These are phyloP conservation scores for Aureobasidium melanogenum DNA, from an alignment of 2,329 filamentous ascomycete species.

Conservation along the genomic window DNA sequence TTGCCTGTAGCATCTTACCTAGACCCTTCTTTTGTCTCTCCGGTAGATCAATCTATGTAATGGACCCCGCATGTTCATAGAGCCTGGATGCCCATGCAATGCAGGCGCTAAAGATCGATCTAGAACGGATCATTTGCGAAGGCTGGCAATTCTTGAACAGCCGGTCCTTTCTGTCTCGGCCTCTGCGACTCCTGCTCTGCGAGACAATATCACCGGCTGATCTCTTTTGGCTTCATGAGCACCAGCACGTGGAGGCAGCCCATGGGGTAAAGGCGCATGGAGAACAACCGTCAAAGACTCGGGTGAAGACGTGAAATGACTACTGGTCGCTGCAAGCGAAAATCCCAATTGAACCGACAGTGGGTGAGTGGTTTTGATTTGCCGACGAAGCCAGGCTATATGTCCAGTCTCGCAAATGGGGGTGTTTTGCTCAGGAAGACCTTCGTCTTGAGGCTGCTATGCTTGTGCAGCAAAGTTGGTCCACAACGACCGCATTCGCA, in stretches of 20 bases:
- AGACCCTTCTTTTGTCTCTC: background rate
- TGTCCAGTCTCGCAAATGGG: background rate
- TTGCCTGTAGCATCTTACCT: slow-evolving; percentile 1
- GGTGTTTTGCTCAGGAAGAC: background rate
- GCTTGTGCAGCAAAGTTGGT: background rate
- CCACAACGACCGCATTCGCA: background rate
- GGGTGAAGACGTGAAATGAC: background rate
- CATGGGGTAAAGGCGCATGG: slow-evolving; percentile 3
- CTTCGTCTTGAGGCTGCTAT: background rate
- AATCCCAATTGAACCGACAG: background rate
- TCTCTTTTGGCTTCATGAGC: slow-evolving; percentile 4
- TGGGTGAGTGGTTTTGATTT: background rate
- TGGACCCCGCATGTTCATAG: background rate
- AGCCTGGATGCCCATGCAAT: background rate
- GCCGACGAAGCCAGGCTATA: background rate
- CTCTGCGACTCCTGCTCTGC: background rate
- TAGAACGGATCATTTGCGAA: background rate
- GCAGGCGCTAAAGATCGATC: background rate
- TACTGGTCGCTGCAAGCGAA: background rate
- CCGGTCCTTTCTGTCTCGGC: background rate
- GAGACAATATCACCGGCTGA: slow-evolving; percentile 5
- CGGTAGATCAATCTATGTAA: background rate
- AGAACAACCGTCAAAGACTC: background rate
- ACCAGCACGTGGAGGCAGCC: slow-evolving; percentile 3
- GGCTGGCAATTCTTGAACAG: background rate